A percentile compares a stretch with the other conserved stretches of the same genome.
Conservation (phyloP, 495 filamentous ascomycete genomes). For the Tuber indicum region DNA sequence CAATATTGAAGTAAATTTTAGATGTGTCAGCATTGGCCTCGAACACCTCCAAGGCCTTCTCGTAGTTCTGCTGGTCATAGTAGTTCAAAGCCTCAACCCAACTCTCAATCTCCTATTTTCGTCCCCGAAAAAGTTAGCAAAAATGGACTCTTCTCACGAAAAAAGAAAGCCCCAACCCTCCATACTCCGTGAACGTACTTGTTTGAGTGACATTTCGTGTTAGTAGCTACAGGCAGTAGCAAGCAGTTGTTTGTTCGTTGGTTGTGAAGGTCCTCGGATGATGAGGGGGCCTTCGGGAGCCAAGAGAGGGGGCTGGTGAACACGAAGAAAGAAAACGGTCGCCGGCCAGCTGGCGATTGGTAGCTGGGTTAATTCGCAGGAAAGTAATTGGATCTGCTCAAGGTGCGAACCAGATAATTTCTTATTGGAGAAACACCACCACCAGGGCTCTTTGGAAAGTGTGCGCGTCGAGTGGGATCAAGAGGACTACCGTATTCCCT, state of each 20-base stretch:
- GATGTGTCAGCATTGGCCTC: constrained; percentile 87
- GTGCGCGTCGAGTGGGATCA: not conserved
- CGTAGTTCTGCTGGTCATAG: constrained; percentile 96
- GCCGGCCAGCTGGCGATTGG: constrained; percentile 35
- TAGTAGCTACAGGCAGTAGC: not conserved
- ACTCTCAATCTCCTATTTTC: constrained; percentile 86
- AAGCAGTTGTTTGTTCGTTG: not conserved
- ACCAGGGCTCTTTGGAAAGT: constrained; percentile 16
- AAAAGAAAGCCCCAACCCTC: constrained; percentile 7
- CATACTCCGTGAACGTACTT: constrained; percentile 39
- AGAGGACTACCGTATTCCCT: not conserved
- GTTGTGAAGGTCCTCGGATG: constrained; percentile 21
- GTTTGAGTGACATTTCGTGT: constrained; percentile 45
- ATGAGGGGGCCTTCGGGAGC: constrained; percentile 15
- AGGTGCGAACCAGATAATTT: constrained; percentile 14
- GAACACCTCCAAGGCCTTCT: constrained; percentile 73
- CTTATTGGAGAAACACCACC: constrained; percentile 14
- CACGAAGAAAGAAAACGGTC: constrained; percentile 21
- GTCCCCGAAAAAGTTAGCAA: constrained; percentile 11
- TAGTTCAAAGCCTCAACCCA: constrained; percentile 88
- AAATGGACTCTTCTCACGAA: not conserved
- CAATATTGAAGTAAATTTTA: constrained; percentile 98
- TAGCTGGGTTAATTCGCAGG: constrained; percentile 20
- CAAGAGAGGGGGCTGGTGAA: constrained; percentile 27
- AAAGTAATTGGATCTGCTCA: constrained; percentile 6